Evolutionary conservation across 352 stramenopile species (phyloP), one percentile per base, ranked within the genome.

Genomic region (Pythium angustatum): DNA sequence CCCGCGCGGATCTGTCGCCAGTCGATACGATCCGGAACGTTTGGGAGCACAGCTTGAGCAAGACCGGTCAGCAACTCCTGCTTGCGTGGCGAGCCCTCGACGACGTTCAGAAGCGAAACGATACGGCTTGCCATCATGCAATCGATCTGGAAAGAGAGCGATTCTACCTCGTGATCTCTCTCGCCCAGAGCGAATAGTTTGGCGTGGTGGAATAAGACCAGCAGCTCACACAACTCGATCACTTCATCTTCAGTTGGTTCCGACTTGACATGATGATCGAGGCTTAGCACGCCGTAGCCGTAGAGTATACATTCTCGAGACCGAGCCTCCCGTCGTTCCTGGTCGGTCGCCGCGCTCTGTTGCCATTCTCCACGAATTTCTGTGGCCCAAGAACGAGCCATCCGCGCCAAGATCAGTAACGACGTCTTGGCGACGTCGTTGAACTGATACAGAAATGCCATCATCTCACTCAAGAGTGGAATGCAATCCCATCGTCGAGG

Each of bases 191-290:
- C 58, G 45, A 71, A 72, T 3, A 55, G 36, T 22, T 68, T 26
- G 26, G 73, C 68, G 10, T 76, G 81, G 34, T 73, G 67, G 47
- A 84, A 90, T 0, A 78, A 41, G 19, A 90, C 68, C 1, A 85
- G 33, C 33, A 86, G 53, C 36, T 87, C 75, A 28, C 71, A 81
- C 6, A 85, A 27, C 43, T 79, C 72, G 17, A 68, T 34, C 6
- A 53, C 21, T 10, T 64, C 47, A 15, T 62, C 55, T 5, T 44
- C 30, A 1, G 14, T 2, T 17, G 19, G 2, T 12, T 61, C 31
- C 0, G 27, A n/a, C 47, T 66, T 68, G 26, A 66, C 17, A 36
- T 60, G 3, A 40, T 77, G 81, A 5, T 71, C 33, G 2, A 51
- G 38, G 12, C 78, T 44, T 14, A 90, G 50, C 3, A 76, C 77